Conservation (phyloP, 345 rosid genomes). For the Dipteronia sinensis region DNA sequence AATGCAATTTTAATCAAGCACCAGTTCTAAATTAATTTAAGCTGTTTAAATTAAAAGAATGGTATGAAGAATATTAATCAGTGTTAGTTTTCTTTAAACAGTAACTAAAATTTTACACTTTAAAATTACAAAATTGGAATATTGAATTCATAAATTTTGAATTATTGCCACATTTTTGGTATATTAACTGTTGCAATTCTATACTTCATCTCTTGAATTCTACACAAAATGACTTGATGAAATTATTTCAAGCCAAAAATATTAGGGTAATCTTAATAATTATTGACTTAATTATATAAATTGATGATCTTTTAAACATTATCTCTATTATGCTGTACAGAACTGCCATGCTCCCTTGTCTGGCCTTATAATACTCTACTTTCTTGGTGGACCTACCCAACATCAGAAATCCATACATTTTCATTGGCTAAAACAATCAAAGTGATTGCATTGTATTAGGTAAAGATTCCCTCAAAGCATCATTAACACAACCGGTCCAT, state of each 20-base stretch:
- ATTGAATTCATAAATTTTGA: too few relatives aligned
- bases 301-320: background rate
- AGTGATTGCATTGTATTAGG: slow-evolving; percentile 19
- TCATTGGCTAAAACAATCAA: slow-evolving; percentile 26
- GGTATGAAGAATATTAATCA: too few relatives aligned
- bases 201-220: too few relatives aligned
- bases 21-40: background rate
- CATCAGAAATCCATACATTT: slow-evolving; percentile 11
- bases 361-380: slow-evolving; percentile 26
- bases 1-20: background rate
- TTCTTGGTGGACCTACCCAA: slow-evolving; percentile 35
- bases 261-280: too few relatives aligned
- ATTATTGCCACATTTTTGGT: too few relatives aligned
- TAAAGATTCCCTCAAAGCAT: slow-evolving; percentile 30
- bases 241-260: too few relatives aligned
- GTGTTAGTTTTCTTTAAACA: too few relatives aligned
- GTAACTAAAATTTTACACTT: too few relatives aligned
- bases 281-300: too few relatives aligned
- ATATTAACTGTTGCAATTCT: too few relatives aligned
- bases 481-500: background rate
- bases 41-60: background rate
- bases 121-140: too few relatives aligned
- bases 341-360: slow-evolving; percentile 41
- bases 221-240: too few relatives aligned
- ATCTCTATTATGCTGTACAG: slow-evolving; percentile 18